A percentile compares a stretch with the other conserved stretches of the same genome.
Conservation (phyloP, 345 rosid species). For the Pistacia atlantica region DNA sequence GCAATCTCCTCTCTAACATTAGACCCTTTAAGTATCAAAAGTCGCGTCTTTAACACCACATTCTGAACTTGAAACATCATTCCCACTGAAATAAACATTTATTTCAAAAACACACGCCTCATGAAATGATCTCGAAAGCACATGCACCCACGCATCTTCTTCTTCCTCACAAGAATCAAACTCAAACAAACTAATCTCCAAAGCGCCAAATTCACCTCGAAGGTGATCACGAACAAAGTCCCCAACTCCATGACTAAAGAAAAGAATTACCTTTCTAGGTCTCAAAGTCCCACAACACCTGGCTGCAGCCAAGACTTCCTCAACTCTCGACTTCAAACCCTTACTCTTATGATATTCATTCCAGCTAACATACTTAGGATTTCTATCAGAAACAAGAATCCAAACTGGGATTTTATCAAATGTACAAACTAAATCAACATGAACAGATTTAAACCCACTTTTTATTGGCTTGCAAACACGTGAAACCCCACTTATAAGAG, state of each 20-base stretch:
- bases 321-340: conserved; percentile 60
- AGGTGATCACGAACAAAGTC: conserved; percentile 35
- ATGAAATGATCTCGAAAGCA: conserved; percentile 39
- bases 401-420: conserved; percentile 65
- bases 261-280: conserved; percentile 67
- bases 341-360: conserved; percentile 32
- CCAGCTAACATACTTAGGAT: conserved; percentile 74
- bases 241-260: conserved; percentile 66
- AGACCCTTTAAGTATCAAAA: conserved; percentile 17
- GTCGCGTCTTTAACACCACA: conserved; percentile 17
- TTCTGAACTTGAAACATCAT: conserved; percentile 20
- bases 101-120: conserved; percentile 63
- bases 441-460: conserved; percentile 29
- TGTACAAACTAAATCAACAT: conserved; percentile 76
- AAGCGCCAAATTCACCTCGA: conserved; percentile 54
- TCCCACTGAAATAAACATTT: conserved; percentile 33
- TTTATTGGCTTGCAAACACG: conserved; percentile 73
- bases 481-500: conserved; percentile 65
- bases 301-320: conserved; percentile 54
- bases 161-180: conserved; percentile 47
- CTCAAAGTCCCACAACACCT: conserved; percentile 35
- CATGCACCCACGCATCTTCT: conserved; percentile 71
- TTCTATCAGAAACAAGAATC: conserved; percentile 86
- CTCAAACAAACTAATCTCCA: conserved; percentile 32
- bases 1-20: conserved; percentile 27